Conservation (phyloP, 192 early-diverging fungal genomes). For the Backusella morwellensis region DNA sequence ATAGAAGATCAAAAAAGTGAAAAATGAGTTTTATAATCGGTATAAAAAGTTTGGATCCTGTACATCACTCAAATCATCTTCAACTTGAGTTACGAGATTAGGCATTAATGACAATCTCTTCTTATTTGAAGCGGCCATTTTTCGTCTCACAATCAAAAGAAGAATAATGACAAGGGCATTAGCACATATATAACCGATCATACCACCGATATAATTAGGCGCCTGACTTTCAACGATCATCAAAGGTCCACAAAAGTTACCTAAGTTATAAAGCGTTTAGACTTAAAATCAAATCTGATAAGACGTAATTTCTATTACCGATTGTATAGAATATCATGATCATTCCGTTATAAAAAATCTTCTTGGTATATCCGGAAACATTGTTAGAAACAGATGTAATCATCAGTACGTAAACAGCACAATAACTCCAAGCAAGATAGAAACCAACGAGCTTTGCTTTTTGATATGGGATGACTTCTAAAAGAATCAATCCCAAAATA, state of each 20-base stretch:
- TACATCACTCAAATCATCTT: conserved; percentile 21
- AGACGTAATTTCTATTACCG: background rate
- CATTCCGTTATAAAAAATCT: conserved; percentile 23
- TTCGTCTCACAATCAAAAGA: background rate
- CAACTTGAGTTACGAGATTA: background rate
- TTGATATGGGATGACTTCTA: conserved; percentile 13
- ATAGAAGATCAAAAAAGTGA: background rate
- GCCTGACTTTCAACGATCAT: conserved; percentile 13
- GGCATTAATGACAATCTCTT: conserved; percentile 3
- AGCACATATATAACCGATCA: conserved; percentile 10
- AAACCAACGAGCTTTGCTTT: conserved; percentile 21
- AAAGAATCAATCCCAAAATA: conserved; percentile 24
- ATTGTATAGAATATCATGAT: conserved; percentile 22
- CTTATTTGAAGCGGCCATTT: conserved; percentile 10
- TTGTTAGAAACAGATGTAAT: conserved; percentile 22
- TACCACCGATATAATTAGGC: background rate
- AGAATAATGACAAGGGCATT: conserved; percentile 1
- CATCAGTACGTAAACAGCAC: conserved; percentile 15
- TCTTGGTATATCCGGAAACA: conserved; percentile 31
- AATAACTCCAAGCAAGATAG: conserved; percentile 22
- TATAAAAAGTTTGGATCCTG: conserved; percentile 20
- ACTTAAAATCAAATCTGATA: background rate
- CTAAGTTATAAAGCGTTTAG: background rate
- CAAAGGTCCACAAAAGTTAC: conserved; percentile 18
- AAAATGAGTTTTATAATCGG: background rate